Evolutionary conservation across 2,329 filamentous ascomycete genomes (phyloP).

Genomic region (Phaeophleospora eucalypticola): DNA sequence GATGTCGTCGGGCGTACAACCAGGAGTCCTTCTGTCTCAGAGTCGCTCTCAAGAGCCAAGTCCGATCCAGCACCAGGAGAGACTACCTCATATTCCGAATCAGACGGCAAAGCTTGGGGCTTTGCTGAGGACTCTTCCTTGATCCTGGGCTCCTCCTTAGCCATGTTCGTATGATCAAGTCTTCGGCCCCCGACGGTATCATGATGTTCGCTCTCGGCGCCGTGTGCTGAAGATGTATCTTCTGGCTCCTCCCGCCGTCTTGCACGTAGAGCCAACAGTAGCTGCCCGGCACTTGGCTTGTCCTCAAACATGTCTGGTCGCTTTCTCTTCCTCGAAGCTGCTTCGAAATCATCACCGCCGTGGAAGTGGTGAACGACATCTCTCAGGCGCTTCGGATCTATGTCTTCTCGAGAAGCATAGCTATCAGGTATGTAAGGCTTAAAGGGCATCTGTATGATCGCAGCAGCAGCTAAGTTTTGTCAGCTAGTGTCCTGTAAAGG

Average conservation of each 20-base stretch:
- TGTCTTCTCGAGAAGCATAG: conserved; percentile 24
- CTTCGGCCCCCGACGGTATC: too few relatives aligned
- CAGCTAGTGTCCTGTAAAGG: too few relatives aligned
- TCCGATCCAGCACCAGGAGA: conserved; percentile 6
- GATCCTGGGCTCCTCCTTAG: too few relatives aligned
- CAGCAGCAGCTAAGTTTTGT: conserved; percentile 20
- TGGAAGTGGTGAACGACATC: conserved; percentile 19
- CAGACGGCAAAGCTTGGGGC: background rate
- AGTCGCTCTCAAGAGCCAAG: conserved; percentile 14
- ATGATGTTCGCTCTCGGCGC: too few relatives aligned
- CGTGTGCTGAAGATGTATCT: background rate
- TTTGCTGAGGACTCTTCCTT: background rate
- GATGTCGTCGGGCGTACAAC: background rate
- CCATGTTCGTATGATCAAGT: too few relatives aligned
- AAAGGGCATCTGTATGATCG: conserved; percentile 31
- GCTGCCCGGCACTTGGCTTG: background rate
- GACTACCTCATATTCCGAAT: conserved; percentile 13
- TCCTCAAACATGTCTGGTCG: background rate
- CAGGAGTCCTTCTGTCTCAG: conserved; percentile 5
- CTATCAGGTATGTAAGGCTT: conserved; percentile 21
- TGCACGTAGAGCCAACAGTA: background rate
- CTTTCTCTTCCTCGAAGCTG: conserved; percentile 5
- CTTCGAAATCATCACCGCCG: conserved; percentile 6
- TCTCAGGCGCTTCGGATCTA: conserved; percentile 2
- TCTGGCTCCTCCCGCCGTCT: too few relatives aligned